phyloP scores from a whole-genome alignment of 2,329 filamentous ascomycete species.

The Sclerotinia spermophila region DNA sequence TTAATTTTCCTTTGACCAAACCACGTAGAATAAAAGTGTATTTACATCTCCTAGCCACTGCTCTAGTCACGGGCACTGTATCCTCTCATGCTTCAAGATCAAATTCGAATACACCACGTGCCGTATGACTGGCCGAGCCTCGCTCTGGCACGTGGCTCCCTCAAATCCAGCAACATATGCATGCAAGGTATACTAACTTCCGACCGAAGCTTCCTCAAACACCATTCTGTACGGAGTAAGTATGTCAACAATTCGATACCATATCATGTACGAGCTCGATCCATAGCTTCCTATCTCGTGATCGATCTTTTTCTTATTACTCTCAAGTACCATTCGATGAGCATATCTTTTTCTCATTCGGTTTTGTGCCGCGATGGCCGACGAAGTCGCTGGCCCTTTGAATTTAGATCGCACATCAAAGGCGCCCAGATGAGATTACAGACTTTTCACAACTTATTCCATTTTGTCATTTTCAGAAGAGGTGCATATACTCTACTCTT shows the following conservation, averaged over 20 bases:
- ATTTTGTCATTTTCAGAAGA: neutral
- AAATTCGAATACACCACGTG: neutral
- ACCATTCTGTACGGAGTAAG: neutral
- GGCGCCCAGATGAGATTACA: too few species aligned
- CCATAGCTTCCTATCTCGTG: neutral
- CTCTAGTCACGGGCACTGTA: neutral
- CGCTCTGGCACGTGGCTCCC: neutral
- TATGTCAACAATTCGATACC: neutral
- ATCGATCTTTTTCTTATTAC: neutral
- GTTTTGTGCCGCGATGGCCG: neutral
- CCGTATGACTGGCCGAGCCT: neutral
- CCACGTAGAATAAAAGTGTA: neutral
- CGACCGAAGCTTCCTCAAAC: neutral
- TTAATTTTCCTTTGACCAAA: neutral
- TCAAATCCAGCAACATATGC: neutral
- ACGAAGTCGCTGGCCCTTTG: neutral
- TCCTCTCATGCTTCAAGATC: neutral
- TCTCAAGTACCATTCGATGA: neutral
- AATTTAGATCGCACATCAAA: too few species aligned
- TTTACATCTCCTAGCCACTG: neutral
- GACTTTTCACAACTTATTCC: neutral
- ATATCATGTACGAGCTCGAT: neutral
- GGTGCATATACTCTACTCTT: neutral
- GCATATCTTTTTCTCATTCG: neutral
- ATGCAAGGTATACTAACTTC: neutral